Evolutionary conservation across 176 grass and related monocot species (phyloP).

Genomic region (Ananas comosus): DNA sequence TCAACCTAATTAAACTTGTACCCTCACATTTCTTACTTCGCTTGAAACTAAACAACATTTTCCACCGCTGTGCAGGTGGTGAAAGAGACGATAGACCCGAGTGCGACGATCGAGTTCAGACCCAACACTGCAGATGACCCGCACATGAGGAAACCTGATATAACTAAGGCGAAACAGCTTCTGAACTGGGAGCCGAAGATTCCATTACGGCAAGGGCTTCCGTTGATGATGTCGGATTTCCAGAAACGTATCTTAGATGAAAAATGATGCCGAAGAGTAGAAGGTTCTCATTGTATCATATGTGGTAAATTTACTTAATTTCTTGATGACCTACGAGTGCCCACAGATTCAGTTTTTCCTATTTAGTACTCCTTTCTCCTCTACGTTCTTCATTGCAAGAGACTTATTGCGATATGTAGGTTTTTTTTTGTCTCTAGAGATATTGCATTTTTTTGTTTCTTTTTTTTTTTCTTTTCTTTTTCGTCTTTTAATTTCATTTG

Average conservation of each 20-base stretch:
- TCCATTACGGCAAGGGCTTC: constrained; percentile 65
- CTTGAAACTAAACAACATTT: background rate
- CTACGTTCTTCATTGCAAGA: too few species aligned
- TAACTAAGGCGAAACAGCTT: constrained; percentile 70
- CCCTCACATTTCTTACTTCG: background rate
- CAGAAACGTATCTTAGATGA: constrained; percentile 73
- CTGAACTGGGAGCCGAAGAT: constrained; percentile 88
- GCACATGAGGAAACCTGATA: constrained; percentile 97
- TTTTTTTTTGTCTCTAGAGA: too few species aligned
- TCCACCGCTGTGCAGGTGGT: constrained; percentile 44
- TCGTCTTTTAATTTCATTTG: too few species aligned
- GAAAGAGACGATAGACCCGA: constrained; percentile 80
- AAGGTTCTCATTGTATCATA: constrained; percentile 31
- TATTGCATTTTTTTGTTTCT: too few species aligned
- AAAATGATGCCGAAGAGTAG: constrained; percentile 25
- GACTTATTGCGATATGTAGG: too few species aligned
- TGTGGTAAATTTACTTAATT: constrained; percentile 17
- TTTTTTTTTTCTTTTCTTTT: too few species aligned
- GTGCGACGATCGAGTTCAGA: constrained; percentile 66
- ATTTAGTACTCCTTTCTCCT: background rate
- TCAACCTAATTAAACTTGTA: background rate
- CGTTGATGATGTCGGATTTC: constrained; percentile 78
- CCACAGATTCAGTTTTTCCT: background rate
- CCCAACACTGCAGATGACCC: constrained; percentile 87
- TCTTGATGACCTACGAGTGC: constrained; percentile 16